Conservation (phyloP, 2,329 filamentous ascomycete genomes). For the Colletotrichum cuscutae region DNA sequence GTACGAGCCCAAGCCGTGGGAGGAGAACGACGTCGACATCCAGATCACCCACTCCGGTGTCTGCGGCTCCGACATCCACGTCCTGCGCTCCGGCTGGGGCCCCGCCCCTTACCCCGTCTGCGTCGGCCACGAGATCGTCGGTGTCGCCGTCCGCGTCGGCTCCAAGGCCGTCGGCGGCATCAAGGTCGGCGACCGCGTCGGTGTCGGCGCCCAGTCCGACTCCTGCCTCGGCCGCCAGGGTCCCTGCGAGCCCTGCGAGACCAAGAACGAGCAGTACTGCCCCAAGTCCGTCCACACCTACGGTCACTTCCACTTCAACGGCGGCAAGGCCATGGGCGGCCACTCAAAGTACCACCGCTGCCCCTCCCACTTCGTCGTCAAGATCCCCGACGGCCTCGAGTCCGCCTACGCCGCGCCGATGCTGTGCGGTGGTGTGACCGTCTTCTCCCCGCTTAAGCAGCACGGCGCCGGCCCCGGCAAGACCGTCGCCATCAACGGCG, state of each 20-base stretch:
- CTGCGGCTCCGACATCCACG: conserved; percentile 71
- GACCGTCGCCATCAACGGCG: conserved; percentile 72
- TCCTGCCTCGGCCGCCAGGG: conserved; percentile 54
- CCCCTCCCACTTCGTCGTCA: conserved; percentile 58
- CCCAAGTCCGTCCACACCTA: conserved; percentile 54
- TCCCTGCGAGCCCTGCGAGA: conserved; percentile 51
- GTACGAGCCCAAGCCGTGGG: conserved; percentile 72
- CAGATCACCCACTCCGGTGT: conserved; percentile 73
- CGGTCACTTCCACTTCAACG: conserved; percentile 53
- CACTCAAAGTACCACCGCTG: conserved; percentile 48
- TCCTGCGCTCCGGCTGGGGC: conserved; percentile 63
- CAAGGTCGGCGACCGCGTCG: conserved; percentile 68
- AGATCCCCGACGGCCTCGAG: conserved; percentile 54
- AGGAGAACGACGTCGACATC: conserved; percentile 74
- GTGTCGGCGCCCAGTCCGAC: conserved; percentile 66
- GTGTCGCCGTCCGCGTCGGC: conserved; percentile 55
- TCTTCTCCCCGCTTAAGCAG: conserved; percentile 70
- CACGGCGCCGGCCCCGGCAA: conserved; percentile 75
- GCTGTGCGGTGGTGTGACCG: conserved; percentile 77
- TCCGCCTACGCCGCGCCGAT: conserved; percentile 66
- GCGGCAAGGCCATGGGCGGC: conserved; percentile 47
- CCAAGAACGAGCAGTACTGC: conserved; percentile 54
- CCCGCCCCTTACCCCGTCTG: conserved; percentile 36
- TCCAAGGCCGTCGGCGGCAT: conserved; percentile 53
- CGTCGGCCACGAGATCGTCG: conserved; percentile 55